Base-by-base conservation (phyloP, 305 asterid species). In the Rubia balearica region DNA sequence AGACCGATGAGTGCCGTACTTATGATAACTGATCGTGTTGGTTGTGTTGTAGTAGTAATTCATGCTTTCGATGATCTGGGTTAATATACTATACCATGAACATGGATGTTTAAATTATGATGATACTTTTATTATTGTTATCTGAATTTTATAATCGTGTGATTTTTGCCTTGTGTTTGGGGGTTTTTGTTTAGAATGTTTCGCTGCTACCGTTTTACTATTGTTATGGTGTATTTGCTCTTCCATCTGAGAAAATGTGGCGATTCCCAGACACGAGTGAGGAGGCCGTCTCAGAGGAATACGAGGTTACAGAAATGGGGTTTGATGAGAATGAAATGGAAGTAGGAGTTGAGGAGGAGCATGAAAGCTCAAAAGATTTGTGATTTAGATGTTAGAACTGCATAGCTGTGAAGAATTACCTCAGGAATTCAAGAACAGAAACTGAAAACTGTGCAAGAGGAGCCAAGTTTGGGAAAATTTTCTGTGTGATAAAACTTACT, bases 1-100 rank as follows among this genome's bases (percentile, higher is more conserved):
- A 84, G 74, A 74, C 87, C n/a, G 83, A 84, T 5, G 89, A 86
- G 80, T 86, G 91, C 74, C 89, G 91, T 21, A 82, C 89, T 45
- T 84, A 84, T 19, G 91, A 86, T 22, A 79, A 63, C 67, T 63
- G 48, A 63, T 59, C 30, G 8, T 49, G 2, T 48, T 48, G 4
- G 9, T 45, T 11, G 51, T 46, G 51, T 46, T 48, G 51, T 45
- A 0, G 24, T 1, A 45, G 51, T 45, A 45, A 45, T 45, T 45
- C 16, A 10, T 45, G 51, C 51, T 51, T 16, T 17, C 2, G 36
- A 8, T 51, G 57, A n/a, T 6, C 43, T 61, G 67, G 21, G 30
- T 33, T 33, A 3, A 33, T 61, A 61, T 22, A 30, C 65, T 9
- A 14, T 60, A 12, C 62, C 17, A 60, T 57, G 65, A 60, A 53